Evolutionary conservation across 495 filamentous ascomycete species (phyloP).

Genomic region (Trichodelitschia bisporula): DNA sequence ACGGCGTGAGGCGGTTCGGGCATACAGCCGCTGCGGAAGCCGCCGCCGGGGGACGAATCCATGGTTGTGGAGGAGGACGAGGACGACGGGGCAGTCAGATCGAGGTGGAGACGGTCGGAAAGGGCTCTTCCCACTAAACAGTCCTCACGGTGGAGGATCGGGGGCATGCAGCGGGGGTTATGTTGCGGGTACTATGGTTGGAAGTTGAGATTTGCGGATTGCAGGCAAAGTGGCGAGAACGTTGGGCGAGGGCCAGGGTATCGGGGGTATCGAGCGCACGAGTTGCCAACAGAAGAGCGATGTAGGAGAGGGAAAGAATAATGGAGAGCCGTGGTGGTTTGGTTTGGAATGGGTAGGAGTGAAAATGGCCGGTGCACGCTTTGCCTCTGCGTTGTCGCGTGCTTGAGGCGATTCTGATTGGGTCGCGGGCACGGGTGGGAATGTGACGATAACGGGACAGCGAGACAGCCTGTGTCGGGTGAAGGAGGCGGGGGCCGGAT

Average conservation of each 20-base stretch:
- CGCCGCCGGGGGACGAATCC: no score
- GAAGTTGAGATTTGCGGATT: not conserved
- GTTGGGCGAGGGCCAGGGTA: not conserved
- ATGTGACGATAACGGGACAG: no score
- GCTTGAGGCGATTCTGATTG: no score
- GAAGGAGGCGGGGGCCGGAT: no score
- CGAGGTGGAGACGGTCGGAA: slow-evolving; percentile 4
- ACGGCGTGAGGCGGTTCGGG: not conserved
- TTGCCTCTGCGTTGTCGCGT: no score
- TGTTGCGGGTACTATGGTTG: not conserved
- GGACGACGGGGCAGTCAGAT: no score
- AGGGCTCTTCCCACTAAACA: slow-evolving; percentile 8
- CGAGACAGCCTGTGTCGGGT: no score
- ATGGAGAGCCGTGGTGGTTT: not conserved
- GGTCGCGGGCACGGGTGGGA: no score
- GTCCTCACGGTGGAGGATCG: slow-evolving; percentile 9
- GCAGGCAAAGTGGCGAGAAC: not conserved
- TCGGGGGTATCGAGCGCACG: not conserved
- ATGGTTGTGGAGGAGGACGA: slow-evolving; percentile 3
- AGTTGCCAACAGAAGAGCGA: not conserved
- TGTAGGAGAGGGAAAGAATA: not conserved
- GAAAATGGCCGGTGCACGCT: no score
- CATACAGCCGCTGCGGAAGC: not conserved
- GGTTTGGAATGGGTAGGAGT: no score
- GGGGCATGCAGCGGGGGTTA: not conserved